These are phyloP conservation scores for Colletotrichum lentis DNA, from an alignment of 2,329 filamentous ascomycete species.

Conservation along the genomic window DNA sequence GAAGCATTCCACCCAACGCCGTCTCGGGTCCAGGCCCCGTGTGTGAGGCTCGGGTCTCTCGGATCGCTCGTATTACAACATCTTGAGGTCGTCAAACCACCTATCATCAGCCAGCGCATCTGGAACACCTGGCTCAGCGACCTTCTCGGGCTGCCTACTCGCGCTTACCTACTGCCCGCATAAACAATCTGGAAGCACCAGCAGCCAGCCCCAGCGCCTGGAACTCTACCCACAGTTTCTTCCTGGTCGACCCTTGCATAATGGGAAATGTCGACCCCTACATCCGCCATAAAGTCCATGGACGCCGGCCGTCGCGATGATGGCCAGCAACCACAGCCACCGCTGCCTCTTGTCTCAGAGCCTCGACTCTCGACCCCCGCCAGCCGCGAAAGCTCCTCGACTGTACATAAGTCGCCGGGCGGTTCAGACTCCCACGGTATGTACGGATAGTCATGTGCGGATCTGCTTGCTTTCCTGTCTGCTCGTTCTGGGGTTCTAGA, in stretches of 20 bases:
- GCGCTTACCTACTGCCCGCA: background rate
- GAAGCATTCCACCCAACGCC: constrained; percentile 18
- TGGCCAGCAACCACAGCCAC: constrained; percentile 8
- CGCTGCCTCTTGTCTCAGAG: constrained; percentile 39
- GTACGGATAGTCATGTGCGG: constrained; percentile 20
- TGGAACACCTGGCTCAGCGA: background rate
- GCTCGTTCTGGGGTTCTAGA: background rate
- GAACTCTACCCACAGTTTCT: constrained; percentile 8
- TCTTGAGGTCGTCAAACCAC: constrained; percentile 11
- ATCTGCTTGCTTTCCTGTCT: background rate
- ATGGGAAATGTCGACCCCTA: constrained; percentile 39
- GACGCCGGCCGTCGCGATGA: constrained; percentile 32
- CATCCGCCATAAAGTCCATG: constrained; percentile 33
- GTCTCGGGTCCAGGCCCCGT: constrained; percentile 1
- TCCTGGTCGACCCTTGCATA: constrained; percentile 14
- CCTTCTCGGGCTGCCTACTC: constrained; percentile 6
- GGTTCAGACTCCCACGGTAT: constrained; percentile 46
- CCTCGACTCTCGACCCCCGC: constrained; percentile 41
- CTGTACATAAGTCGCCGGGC: constrained; percentile 40
- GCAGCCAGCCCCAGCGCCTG: background rate
- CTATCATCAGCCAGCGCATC: background rate
- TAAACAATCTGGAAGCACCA: background rate
- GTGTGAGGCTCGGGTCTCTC: constrained; percentile 26
- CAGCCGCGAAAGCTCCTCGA: constrained; percentile 35
- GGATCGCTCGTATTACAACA: constrained; percentile 26